Conservation (phyloP, 768 basidiomycete species). For the Russula sp. region DNA sequence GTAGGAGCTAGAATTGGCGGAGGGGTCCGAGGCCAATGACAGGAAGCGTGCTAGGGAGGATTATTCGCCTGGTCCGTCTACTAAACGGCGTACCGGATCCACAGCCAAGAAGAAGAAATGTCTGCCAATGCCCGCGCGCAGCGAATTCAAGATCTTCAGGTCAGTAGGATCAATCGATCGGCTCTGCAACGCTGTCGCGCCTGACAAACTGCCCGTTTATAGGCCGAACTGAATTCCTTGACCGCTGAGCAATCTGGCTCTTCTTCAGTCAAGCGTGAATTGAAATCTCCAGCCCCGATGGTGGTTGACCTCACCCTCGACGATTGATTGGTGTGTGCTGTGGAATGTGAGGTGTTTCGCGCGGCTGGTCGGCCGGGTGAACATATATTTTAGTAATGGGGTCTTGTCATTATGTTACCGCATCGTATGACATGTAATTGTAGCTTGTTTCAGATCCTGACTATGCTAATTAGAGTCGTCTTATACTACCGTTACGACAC, state of each 20-base stretch:
- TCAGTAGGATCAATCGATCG: neutral
- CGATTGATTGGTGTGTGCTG: neutral
- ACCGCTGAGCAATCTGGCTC: neutral
- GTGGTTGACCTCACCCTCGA: conserved; percentile 22
- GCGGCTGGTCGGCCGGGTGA: neutral
- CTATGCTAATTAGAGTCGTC: no score
- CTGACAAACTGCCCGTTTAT: neutral
- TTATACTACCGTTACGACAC: no score
- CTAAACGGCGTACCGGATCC: neutral
- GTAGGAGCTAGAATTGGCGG: neutral
- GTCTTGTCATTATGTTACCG: no score
- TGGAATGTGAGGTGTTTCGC: neutral
- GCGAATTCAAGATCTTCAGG: conserved; percentile 22
- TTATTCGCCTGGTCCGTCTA: conserved; percentile 6
- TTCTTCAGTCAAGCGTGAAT: conserved; percentile 13
- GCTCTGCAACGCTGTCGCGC: neutral
- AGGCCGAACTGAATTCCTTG: conserved; percentile 17
- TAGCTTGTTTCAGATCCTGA: no score
- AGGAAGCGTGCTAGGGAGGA: conserved; percentile 18
- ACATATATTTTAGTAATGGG: neutral
- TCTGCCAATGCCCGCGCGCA: neutral
- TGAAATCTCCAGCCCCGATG: conserved; percentile 14
- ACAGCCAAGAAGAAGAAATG: conserved; percentile 7
- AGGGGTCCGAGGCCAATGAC: neutral
- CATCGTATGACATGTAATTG: no score